Percentiles rank a stretch among this genome's conserved stretches.
These are phyloP conservation scores for Eutrema japonicum DNA, from an alignment of 345 rosid genomes.

Conservation along the genomic window DNA sequence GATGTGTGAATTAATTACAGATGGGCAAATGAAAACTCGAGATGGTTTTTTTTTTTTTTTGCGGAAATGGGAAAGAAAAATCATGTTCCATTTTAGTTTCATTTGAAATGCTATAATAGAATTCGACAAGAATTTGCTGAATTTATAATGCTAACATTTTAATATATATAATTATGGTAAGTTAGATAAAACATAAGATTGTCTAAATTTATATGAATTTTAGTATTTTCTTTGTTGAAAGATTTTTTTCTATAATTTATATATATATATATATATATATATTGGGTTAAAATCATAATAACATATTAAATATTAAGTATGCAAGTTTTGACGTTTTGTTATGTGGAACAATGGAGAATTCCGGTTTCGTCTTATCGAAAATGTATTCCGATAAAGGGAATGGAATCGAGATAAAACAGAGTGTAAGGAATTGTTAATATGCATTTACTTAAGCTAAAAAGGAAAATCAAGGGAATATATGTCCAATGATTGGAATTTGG, in stretches of 20 bases:
- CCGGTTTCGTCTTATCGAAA: neutral
- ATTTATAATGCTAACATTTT: neutral
- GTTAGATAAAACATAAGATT: no score
- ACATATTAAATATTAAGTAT: no score
- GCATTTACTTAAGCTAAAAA: neutral
- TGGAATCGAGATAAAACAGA: neutral
- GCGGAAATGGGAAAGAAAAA: constrained; percentile 1
- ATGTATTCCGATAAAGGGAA: neutral
- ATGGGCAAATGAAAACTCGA: neutral
- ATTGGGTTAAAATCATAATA: no score
- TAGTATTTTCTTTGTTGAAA: no score
- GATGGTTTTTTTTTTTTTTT: constrained; percentile 22
- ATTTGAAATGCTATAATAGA: neutral
- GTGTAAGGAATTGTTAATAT: neutral
- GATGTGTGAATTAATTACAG: constrained; percentile 19
- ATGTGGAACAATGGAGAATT: neutral
- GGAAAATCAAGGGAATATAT: constrained; percentile 17
- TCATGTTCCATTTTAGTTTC: constrained; percentile 15
- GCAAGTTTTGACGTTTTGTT: neutral
- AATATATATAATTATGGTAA: no score
- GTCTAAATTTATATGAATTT: no score
- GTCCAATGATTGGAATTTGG: constrained; percentile 42
- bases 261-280: no score
- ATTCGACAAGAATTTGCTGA: neutral
- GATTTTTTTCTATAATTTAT: no score